Evolutionary conservation across 257 asterid species (phyloP), one percentile per base, ranked within the genome.

Genomic region (Solanum sejunctum): DNA sequence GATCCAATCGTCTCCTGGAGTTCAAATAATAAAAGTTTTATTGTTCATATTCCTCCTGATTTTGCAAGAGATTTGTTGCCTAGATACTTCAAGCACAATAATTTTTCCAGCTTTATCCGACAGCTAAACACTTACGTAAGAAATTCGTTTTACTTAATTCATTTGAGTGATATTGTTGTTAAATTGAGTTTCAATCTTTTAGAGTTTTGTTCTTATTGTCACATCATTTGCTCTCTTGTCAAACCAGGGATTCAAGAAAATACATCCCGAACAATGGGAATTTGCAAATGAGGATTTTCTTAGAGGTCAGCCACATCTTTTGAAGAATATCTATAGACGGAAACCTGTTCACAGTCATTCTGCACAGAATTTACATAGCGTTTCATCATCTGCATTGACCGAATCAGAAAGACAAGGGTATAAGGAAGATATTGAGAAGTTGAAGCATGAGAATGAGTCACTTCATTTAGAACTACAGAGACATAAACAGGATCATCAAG

Each of bases 261-360:
- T 86, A 79, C 98, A 94, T 90, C 96, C 99, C 3, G 99, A 96
- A 45, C 96, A 89, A 61, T 96, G 98, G 99, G 99, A 96, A 83
- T 96, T 96, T 83, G 94, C 97, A 5, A 96, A 93, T 64, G 98
- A 96, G 7, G 98, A 90, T 77, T 96, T 96, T 84, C 88, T 94
- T 45, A 90, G 93, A 89, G 98, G 93, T 21, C 93, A 93, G 60
- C 93, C 96, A 72, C 92, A 90, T 70, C 97, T 93, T 56, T 41
- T 96, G 92, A 94, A 89, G 92, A 96, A 93, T 57, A 94, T 96
- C 69, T 93, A 91, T 75, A 90, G 99, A 83, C 98, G 98, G 32
- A 96, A 94, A 88, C 98, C 99, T n/a, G 95, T 96, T 81, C 98
- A 96, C 87, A 96, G 98, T 88, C 99, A 96, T 90, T 94, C 98